Conservation (phyloP, 2,329 filamentous ascomycete species). For the Aspergillus sp. region DNA sequence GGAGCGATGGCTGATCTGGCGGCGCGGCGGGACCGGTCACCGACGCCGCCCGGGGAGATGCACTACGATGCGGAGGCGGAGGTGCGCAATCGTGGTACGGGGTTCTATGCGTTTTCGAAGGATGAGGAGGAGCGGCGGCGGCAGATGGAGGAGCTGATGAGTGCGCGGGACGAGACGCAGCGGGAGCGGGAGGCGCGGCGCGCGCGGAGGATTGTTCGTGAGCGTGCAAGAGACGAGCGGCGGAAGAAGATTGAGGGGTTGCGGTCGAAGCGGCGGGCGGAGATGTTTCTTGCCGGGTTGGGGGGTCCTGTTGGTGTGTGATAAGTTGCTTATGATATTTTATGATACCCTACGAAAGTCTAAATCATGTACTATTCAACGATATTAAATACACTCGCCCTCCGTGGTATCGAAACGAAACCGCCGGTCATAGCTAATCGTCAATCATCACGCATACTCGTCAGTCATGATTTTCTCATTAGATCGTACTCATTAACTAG, state of each 20-base stretch:
- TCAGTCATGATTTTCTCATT: not conserved
- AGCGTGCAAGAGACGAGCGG: conserved; percentile 61
- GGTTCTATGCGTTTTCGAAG: conserved; percentile 84
- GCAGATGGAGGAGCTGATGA: conserved; percentile 74
- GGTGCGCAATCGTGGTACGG: conserved; percentile 81
- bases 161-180: conserved; percentile 68
- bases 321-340: not conserved
- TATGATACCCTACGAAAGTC: not conserved
- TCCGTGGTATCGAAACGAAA: not conserved
- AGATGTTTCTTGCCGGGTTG: conserved; percentile 65
- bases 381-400: not conserved
- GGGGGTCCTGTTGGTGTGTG: conserved; percentile 22
- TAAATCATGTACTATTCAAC: not conserved
- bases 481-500: not conserved
- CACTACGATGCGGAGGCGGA: conserved; percentile 87
- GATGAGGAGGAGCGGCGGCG: conserved; percentile 64
- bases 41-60: conserved; percentile 73
- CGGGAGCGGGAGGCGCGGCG: conserved; percentile 56
- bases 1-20: conserved; percentile 77
- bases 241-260: conserved; percentile 48
- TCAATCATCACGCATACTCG: not conserved
- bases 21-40: conserved; percentile 70
- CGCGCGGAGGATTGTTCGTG: conserved; percentile 57
- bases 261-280: conserved; percentile 65
- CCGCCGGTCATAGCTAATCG: not conserved